Conservation (phyloP, 2,329 filamentous ascomycete genomes). For the Talaromyces sp. region DNA sequence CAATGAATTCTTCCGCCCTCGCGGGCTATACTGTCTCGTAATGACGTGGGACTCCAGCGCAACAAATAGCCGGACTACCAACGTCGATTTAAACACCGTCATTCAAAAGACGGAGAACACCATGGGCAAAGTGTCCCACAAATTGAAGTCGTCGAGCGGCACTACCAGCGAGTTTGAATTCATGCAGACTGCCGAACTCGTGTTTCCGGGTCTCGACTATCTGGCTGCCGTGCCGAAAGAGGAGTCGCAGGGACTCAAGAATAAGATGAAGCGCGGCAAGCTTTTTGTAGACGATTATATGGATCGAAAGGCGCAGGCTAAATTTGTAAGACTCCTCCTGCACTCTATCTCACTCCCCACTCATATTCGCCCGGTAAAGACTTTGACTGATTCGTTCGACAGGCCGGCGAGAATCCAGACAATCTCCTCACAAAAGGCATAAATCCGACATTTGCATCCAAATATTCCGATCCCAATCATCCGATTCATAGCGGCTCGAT, state of each 20-base stretch:
- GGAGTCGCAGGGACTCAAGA: constrained; percentile 20
- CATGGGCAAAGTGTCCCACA: not conserved
- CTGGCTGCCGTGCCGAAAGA: constrained; percentile 12
- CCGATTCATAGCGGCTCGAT: constrained; percentile 12
- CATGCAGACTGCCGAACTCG: constrained; percentile 47
- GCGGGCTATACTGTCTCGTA: constrained; percentile 54
- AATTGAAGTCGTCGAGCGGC: constrained; percentile 39
- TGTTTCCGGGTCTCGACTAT: constrained; percentile 47
- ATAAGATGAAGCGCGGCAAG: constrained; percentile 8
- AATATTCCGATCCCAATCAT: constrained; percentile 16
- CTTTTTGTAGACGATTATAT: constrained; percentile 15
- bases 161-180: constrained; percentile 31
- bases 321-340: not conserved
- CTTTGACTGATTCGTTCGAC: not conserved
- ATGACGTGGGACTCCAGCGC: constrained; percentile 44
- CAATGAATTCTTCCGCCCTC: constrained; percentile 54
- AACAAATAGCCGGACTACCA: not conserved
- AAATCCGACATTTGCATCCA: constrained; percentile 11
- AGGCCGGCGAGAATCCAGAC: constrained; percentile 10
- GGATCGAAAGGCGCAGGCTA: constrained; percentile 15
- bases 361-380: too few species aligned
- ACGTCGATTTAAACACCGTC: not conserved
- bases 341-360: too few species aligned
- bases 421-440: constrained; percentile 5
- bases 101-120: not conserved